These are phyloP conservation scores for Lactarius pseudohatsudake DNA, from an alignment of 768 basidiomycete species.

Conservation along the genomic window DNA sequence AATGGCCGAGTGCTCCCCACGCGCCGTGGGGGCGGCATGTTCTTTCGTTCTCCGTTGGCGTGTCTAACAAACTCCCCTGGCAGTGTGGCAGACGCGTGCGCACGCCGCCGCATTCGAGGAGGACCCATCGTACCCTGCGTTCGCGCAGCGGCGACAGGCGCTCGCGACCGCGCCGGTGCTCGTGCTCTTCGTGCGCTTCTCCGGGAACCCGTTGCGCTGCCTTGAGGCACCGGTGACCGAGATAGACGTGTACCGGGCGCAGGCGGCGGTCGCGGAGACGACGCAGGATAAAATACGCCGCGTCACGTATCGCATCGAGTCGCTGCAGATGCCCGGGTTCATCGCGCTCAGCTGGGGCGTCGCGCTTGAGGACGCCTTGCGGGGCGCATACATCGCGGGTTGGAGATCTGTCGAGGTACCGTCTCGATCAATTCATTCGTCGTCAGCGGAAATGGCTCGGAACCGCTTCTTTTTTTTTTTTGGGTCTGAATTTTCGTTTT, in stretches of 20 bases:
- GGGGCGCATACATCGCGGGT: constrained; percentile 1
- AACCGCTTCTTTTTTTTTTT: neutral
- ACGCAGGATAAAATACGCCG: constrained; percentile 10
- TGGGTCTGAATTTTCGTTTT: neutral
- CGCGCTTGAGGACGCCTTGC: neutral
- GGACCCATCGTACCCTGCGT: constrained; percentile 2
- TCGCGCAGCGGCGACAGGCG: neutral
- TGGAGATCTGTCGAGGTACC: constrained; percentile 17
- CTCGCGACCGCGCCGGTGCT: neutral
- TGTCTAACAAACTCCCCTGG: too few species aligned
- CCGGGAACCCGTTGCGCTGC: neutral
- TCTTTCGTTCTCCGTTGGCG: too few species aligned
- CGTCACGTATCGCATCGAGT: constrained; percentile 6
- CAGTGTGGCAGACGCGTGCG: constrained; percentile 17
- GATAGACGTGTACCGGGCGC: constrained; percentile 4
- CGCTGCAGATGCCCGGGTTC: constrained; percentile 14
- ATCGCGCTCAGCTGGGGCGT: constrained; percentile 17
- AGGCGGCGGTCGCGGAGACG: neutral
- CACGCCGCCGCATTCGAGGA: constrained; percentile 7
- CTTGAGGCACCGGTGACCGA: constrained; percentile 14
- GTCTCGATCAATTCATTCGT: neutral
- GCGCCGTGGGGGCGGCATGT: too few species aligned
- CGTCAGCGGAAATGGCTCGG: neutral
- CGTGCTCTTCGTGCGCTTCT: neutral
- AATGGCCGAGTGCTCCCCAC: too few species aligned